Percentiles rank a stretch among this genome's conserved stretches.
Evolutionary conservation across 768 basidiomycete genomes (phyloP).

Genomic region (Lactarius akahatsu): DNA sequence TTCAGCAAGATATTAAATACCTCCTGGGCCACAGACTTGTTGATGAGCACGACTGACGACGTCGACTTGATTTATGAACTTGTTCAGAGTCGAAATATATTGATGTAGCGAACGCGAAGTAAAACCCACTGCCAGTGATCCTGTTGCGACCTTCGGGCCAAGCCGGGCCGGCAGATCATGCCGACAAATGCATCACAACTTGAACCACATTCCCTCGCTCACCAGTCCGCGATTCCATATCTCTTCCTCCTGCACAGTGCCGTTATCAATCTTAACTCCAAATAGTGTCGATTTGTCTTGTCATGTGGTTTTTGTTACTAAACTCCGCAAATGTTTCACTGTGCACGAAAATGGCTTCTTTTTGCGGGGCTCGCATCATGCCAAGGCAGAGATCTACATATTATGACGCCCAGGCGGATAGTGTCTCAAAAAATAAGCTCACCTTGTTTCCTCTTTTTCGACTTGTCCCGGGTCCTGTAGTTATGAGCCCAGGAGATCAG

Average conservation of each 20-base stretch:
- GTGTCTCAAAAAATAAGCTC: not conserved
- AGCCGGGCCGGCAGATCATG: not conserved
- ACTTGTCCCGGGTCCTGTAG: not conserved
- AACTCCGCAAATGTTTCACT: not conserved
- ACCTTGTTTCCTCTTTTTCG: not conserved
- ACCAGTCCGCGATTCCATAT: not conserved
- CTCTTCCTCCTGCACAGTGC: not conserved
- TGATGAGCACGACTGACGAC: not conserved
- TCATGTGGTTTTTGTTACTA: not conserved
- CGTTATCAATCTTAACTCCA: not conserved
- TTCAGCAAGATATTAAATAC: not conserved
- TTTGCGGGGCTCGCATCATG: not conserved
- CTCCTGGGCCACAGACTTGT: not conserved
- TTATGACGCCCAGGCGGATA: not conserved
- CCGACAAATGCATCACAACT: too few species aligned
- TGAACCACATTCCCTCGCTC: not conserved
- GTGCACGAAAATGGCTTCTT: not conserved
- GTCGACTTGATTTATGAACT: not conserved
- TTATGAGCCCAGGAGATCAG: not conserved
- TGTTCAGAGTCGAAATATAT: not conserved
- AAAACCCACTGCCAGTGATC: not conserved
- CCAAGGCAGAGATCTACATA: not conserved
- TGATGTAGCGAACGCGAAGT: not conserved
- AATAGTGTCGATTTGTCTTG: not conserved
- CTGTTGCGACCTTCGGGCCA: not conserved